Percentiles rank a stretch among this genome's conserved stretches.
Evolutionary conservation across 306 rosid species (phyloP).

Genomic region (Echinosophora koreensis): DNA sequence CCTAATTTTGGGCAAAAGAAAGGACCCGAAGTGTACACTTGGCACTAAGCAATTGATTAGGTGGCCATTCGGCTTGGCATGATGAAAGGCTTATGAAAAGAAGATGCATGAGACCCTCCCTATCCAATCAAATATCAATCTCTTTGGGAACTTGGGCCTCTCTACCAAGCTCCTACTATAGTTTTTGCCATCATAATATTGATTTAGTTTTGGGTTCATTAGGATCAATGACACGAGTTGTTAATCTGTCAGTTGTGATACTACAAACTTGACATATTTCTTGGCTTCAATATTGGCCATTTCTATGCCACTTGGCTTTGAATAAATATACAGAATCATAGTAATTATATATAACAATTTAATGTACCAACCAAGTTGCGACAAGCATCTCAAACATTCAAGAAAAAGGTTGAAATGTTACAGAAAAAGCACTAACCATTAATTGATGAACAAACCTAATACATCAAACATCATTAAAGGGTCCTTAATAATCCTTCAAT

Average conservation of each 20-base stretch:
- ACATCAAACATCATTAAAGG: conserved; percentile 48
- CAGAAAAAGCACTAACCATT: conserved; percentile 7
- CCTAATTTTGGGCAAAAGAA: conserved; percentile 46
- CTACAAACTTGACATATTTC: not conserved
- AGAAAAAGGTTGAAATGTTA: conserved; percentile 30
- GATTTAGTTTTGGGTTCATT: conserved; percentile 44
- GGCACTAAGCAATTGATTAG: conserved; percentile 64
- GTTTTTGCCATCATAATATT: conserved; percentile 46
- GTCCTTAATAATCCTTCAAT: conserved; percentile 42
- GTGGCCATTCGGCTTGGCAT: conserved; percentile 58
- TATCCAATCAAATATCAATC: conserved; percentile 74
- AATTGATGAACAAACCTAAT: conserved; percentile 29
- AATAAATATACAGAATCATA: not conserved
- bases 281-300: conserved; percentile 39
- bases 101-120: conserved; percentile 68
- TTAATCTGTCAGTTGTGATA: conserved; percentile 33
- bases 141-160: conserved; percentile 99
- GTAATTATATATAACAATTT: not conserved
- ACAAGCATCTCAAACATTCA: conserved; percentile 34
- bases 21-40: conserved; percentile 51
- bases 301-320: conserved; percentile 8
- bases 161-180: conserved; percentile 56
- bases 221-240: conserved; percentile 36
- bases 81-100: conserved; percentile 63
- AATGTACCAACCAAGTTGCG: not conserved